Evolutionary conservation across 192 early-diverging fungal species (phyloP).

Genomic region (Coemansia sp.): DNA sequence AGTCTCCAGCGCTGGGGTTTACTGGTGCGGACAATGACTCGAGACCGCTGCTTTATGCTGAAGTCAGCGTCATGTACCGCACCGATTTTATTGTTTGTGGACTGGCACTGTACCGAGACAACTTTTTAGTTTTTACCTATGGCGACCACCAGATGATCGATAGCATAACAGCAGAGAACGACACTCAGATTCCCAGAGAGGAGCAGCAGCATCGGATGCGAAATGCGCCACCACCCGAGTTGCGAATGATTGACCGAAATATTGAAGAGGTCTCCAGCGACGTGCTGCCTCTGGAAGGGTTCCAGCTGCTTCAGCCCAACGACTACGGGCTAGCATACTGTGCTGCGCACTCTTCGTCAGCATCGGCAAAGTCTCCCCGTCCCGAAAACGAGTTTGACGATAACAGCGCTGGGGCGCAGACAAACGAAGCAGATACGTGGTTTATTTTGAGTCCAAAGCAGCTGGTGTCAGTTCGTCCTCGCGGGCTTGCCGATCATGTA

Average conservation of each 20-base stretch:
- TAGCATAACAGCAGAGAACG: constrained; percentile 3
- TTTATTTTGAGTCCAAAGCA: constrained; percentile 95
- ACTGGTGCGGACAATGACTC: constrained; percentile 5
- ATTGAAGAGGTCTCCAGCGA: constrained; percentile 89
- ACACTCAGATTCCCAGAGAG: constrained; percentile 14
- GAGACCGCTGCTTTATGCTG: constrained; percentile 44
- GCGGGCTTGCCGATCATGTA: constrained; percentile 91
- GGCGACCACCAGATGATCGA: constrained; percentile 33
- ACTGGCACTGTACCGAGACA: constrained; percentile 65
- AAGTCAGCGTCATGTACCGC: constrained; percentile 60
- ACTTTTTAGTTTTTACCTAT: constrained; percentile 51
- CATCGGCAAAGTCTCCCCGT: neutral
- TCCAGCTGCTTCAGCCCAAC: constrained; percentile 84
- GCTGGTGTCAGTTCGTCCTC: constrained; percentile 81
- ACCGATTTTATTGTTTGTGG: constrained; percentile 74
- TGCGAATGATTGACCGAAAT: constrained; percentile 80
- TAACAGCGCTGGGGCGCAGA: neutral
- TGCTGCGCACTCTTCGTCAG: constrained; percentile 15
- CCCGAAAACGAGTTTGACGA: neutral
- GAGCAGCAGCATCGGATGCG: constrained; percentile 22
- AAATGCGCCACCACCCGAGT: constrained; percentile 75
- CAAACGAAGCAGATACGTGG: constrained; percentile 71
- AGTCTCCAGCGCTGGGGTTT: constrained; percentile 5
- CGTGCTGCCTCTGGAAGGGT: constrained; percentile 81
- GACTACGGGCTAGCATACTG: constrained; percentile 85